Evolutionary conservation across 1,139 yeast genomes (phyloP).

Genomic region (Candida glucosophila): DNA sequence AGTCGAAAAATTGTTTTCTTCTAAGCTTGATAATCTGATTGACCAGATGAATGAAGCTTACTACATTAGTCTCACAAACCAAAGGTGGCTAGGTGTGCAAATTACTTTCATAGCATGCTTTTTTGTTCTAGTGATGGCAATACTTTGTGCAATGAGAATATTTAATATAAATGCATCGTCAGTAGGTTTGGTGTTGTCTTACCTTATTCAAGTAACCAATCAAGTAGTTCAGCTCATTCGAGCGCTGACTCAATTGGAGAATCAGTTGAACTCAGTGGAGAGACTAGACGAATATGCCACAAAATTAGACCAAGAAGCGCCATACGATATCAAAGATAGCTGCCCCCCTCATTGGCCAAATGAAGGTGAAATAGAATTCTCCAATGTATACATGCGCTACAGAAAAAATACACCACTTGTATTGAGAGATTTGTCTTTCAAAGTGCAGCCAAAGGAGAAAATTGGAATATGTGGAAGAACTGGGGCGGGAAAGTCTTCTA

Average conservation of each 20-base stretch:
- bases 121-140: slow-evolving; percentile 39
- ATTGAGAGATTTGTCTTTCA: slow-evolving; percentile 43
- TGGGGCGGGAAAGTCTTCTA: slow-evolving; percentile 73
- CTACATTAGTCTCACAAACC: slow-evolving; percentile 57
- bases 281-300: slow-evolving; percentile 66
- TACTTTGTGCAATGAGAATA: slow-evolving; percentile 59
- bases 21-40: slow-evolving; percentile 29
- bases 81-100: slow-evolving; percentile 74
- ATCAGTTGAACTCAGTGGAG: slow-evolving; percentile 80
- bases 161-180: slow-evolving; percentile 58
- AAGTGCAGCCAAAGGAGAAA: slow-evolving; percentile 47
- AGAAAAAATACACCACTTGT: slow-evolving; percentile 73
- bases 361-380: slow-evolving; percentile 46
- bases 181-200: slow-evolving; percentile 64
- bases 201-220: slow-evolving; percentile 45
- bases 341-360: slow-evolving; percentile 46
- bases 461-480: slow-evolving; percentile 76
- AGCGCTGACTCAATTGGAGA: slow-evolving; percentile 65
- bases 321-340: slow-evolving; percentile 41
- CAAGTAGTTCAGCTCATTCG: slow-evolving; percentile 43
- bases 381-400: slow-evolving; percentile 56
- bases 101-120: slow-evolving; percentile 49
- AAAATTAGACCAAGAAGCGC: slow-evolving; percentile 30
- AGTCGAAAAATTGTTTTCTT: slow-evolving; percentile 40
- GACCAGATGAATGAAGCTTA: slow-evolving; percentile 72